Evolutionary conservation across 2,329 filamentous ascomycete genomes (phyloP).

Genomic region (Xylaria sp.): DNA sequence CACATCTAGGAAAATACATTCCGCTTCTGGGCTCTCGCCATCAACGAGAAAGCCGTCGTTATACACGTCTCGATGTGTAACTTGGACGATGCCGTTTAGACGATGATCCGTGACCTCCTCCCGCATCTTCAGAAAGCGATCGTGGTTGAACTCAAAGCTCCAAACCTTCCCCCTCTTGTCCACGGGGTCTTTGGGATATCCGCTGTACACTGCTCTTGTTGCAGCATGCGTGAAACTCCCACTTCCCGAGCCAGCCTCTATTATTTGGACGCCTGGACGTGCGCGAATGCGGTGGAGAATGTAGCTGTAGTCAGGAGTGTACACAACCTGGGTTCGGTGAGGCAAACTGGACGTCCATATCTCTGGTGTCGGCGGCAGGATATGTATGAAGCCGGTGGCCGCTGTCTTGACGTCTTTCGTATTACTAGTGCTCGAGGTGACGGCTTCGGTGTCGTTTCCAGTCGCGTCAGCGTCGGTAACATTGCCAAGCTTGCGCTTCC

Average conservation of each 20-base stretch:
- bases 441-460: slow-evolving; percentile 44
- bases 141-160: slow-evolving; percentile 82
- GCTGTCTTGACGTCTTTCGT: slow-evolving; percentile 55
- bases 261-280: slow-evolving; percentile 72
- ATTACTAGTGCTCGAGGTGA: slow-evolving; percentile 21
- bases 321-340: slow-evolving; percentile 84
- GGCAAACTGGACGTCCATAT: slow-evolving; percentile 81
- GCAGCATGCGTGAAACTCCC: slow-evolving; percentile 85
- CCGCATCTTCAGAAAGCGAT: slow-evolving; percentile 71
- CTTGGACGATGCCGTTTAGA: slow-evolving; percentile 67
- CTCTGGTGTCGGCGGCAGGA: slow-evolving; percentile 80
- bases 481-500: slow-evolving; percentile 64
- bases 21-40: slow-evolving; percentile 65
- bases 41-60: slow-evolving; percentile 72
- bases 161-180: slow-evolving; percentile 71
- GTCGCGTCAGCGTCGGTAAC: slow-evolving; percentile 51
- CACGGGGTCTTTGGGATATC: slow-evolving; percentile 57
- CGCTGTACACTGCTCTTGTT: slow-evolving; percentile 76
- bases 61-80: slow-evolving; percentile 83
- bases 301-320: slow-evolving; percentile 86
- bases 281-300: slow-evolving; percentile 78
- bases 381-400: slow-evolving; percentile 74
- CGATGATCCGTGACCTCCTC: slow-evolving; percentile 73
- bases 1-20: slow-evolving; percentile 78
- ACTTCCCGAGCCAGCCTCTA: slow-evolving; percentile 82